These are phyloP conservation scores for Gossypium mustelinum DNA, from an alignment of 345 rosid genomes.

Conservation along the genomic window DNA sequence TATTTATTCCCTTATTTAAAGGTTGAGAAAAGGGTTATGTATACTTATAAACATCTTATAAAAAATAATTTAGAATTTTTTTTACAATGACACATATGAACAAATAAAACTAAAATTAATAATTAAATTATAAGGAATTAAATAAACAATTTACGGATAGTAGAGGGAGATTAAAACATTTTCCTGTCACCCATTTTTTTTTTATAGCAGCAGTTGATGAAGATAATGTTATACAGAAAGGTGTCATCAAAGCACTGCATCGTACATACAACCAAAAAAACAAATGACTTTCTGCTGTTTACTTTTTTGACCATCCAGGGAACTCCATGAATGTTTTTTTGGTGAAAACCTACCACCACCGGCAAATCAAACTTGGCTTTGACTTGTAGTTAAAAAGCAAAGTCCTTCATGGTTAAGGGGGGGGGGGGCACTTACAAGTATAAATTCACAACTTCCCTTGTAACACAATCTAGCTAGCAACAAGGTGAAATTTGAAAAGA, in stretches of 20 bases:
- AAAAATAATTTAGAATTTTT: too few relatives aligned
- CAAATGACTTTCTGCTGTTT: background rate
- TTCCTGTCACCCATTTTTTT: too few relatives aligned
- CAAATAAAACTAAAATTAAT: too few relatives aligned
- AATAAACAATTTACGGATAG: too few relatives aligned
- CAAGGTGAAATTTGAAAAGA: background rate
- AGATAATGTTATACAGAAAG: too few relatives aligned
- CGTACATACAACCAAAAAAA: background rate
- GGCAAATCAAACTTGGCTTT: background rate
- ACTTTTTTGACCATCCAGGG: background rate
- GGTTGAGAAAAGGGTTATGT: too few relatives aligned
- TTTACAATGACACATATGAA: too few relatives aligned
- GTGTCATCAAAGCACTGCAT: background rate
- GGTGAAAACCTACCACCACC: slow-evolving; percentile 18
- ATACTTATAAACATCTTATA: too few relatives aligned
- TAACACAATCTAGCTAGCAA: background rate
- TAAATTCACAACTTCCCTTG: background rate
- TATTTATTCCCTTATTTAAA: too few relatives aligned
- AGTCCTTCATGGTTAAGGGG: background rate
- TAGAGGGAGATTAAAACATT: too few relatives aligned
- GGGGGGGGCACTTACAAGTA: background rate
- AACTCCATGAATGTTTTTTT: slow-evolving; percentile 7
- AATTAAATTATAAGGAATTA: too few relatives aligned
- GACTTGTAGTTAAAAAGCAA: slow-evolving; percentile 18
- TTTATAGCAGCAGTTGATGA: too few relatives aligned